Conservation (phyloP, 257 asterid species). For the Solanum pinnatisectum region DNA sequence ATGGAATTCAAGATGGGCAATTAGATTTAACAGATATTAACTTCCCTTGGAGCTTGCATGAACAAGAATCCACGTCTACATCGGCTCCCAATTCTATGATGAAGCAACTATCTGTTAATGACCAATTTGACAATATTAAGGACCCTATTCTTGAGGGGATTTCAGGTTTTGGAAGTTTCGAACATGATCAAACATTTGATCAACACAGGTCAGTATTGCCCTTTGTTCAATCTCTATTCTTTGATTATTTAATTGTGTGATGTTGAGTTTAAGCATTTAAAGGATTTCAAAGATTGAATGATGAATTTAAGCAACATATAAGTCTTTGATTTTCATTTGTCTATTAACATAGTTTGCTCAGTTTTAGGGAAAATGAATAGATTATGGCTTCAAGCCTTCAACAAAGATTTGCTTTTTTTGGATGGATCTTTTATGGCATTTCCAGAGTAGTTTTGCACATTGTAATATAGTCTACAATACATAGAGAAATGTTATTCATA, state of each 20-base stretch:
- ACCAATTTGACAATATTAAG: not conserved
- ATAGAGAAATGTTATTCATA: not conserved
- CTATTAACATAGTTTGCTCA: not conserved
- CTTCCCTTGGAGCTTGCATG: conserved; percentile 5
- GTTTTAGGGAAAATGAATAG: not conserved
- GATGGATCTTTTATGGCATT: not conserved
- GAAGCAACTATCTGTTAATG: not conserved
- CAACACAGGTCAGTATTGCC: conserved; percentile 2
- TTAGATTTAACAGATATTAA: not conserved
- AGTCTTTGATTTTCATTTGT: not conserved
- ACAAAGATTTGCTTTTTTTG: not conserved
- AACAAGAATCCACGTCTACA: not conserved
- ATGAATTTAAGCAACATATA: not conserved
- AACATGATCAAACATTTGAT: not conserved
- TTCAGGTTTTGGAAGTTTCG: not conserved
- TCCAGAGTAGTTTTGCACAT: not conserved
- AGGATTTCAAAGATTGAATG: not conserved
- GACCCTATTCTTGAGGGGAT: conserved; percentile 2
- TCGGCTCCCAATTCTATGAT: not conserved
- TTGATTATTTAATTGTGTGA: not conserved
- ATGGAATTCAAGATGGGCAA: not conserved
- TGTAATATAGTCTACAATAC: not conserved
- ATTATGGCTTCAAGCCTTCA: not conserved
- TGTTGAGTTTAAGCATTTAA: not conserved
- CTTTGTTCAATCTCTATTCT: not conserved